Conservation (phyloP, 176 grass and related monocot genomes). For the Rhynchospora breviuscula region DNA sequence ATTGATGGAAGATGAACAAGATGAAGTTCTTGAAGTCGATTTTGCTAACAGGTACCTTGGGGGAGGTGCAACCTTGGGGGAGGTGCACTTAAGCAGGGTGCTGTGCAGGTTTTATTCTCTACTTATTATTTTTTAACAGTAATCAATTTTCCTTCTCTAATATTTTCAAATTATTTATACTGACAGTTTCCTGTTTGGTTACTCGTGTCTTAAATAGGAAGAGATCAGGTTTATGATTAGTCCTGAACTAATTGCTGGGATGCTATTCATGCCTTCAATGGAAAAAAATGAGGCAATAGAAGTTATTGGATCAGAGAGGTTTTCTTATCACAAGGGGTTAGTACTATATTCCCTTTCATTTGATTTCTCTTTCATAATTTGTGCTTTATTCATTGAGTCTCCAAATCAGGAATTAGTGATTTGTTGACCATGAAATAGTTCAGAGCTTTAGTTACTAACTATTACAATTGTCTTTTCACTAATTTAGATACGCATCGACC, state of each 20-base stretch:
- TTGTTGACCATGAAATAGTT: too few relatives aligned
- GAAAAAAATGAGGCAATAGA: slow-evolving; percentile 86
- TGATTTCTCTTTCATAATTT: not conserved
- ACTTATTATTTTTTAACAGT: slow-evolving; percentile 22
- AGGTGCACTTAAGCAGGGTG: slow-evolving; percentile 70
- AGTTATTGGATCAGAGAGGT: slow-evolving; percentile 76
- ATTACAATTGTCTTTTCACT: not conserved
- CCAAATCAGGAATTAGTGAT: too few relatives aligned
- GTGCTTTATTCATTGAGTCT: not conserved
- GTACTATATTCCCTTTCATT: slow-evolving; percentile 20
- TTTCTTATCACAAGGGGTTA: slow-evolving; percentile 79
- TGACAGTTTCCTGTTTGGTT: not conserved
- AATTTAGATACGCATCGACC: slow-evolving; percentile 60
- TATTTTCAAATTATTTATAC: slow-evolving; percentile 4
- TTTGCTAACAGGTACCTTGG: slow-evolving; percentile 88
- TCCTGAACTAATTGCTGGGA: slow-evolving; percentile 69
- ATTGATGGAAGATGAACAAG: slow-evolving; percentile 81
- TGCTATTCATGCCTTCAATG: slow-evolving; percentile 78
- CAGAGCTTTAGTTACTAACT: not conserved
- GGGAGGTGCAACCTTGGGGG: slow-evolving; percentile 80
- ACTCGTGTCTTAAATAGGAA: slow-evolving; percentile 37
- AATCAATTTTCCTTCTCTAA: slow-evolving; percentile 11
- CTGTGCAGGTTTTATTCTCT: slow-evolving; percentile 64
- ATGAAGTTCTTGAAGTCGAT: slow-evolving; percentile 75
- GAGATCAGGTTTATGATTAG: slow-evolving; percentile 91